phyloP scores from a whole-genome alignment of 805 yeast species.

The Candida chilensis region DNA sequence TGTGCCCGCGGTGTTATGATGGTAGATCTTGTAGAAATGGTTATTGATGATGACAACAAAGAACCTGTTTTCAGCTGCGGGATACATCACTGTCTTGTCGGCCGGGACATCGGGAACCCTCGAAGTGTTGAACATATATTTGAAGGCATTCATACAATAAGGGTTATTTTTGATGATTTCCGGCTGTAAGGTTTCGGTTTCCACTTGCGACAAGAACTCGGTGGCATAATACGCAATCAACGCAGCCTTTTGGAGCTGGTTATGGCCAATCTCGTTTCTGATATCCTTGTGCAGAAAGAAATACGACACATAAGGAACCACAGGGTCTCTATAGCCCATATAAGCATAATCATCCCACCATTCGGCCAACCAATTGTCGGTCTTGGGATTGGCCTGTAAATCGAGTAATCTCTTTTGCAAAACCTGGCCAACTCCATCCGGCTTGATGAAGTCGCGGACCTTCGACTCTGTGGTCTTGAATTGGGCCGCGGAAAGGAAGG shows the following conservation, averaged over 20 bases:
- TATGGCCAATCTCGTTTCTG: constrained; percentile 43
- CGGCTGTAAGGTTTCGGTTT: constrained; percentile 67
- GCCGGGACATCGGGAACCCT: constrained; percentile 63
- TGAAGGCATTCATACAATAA: constrained; percentile 92
- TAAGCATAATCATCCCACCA: constrained; percentile 96
- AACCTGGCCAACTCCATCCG: constrained; percentile 55
- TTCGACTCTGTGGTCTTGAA: constrained; percentile 41
- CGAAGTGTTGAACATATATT: constrained; percentile 82
- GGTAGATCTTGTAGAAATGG: constrained; percentile 69
- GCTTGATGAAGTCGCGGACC: constrained; percentile 55
- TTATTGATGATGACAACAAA: constrained; percentile 68
- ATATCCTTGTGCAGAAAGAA: constrained; percentile 78
- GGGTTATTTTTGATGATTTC: constrained; percentile 74
- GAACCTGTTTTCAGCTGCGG: constrained; percentile 46
- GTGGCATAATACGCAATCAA: constrained; percentile 61
- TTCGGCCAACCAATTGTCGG: constrained; percentile 81
- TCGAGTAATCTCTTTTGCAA: constrained; percentile 59
- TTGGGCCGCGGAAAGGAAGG: constrained; percentile 46
- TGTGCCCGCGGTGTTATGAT: constrained; percentile 37
- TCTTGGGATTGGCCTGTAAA: constrained; percentile 43
- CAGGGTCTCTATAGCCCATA: constrained; percentile 84
- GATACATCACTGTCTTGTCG: constrained; percentile 54
- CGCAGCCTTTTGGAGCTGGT: constrained; percentile 68
- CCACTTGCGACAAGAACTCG: constrained; percentile 58
- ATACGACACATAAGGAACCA: constrained; percentile 90